Conservation (phyloP, 768 basidiomycete genomes). For the Botryobasidium botryosum region DNA sequence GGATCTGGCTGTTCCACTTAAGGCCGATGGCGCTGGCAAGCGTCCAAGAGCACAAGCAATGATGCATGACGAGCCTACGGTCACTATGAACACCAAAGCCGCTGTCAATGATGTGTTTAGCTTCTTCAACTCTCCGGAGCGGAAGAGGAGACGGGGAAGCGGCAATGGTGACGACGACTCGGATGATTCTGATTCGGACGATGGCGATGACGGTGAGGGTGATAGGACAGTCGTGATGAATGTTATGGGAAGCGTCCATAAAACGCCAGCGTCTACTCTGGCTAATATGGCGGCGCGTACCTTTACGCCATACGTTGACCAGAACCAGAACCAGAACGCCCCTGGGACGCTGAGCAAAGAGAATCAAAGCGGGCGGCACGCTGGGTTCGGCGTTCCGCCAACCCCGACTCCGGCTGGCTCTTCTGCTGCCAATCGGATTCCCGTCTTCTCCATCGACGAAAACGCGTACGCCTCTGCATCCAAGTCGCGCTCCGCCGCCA, state of each 20-base stretch:
- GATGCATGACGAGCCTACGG: constrained; percentile 46
- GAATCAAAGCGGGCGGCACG: too few relatives aligned
- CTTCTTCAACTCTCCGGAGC: constrained; percentile 93
- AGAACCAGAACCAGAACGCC: too few relatives aligned
- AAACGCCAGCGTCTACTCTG: too few relatives aligned
- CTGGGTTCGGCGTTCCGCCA: too few relatives aligned
- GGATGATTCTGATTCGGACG: constrained; percentile 19
- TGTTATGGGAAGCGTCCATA: too few relatives aligned
- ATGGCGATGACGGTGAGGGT: constrained; percentile 12
- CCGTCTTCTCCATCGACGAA: too few relatives aligned
- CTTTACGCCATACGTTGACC: neutral
- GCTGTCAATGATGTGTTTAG: constrained; percentile 87
- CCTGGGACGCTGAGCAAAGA: too few relatives aligned
- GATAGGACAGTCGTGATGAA: too few relatives aligned
- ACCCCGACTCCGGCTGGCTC: constrained; percentile 5
- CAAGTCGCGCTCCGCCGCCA: too few relatives aligned
- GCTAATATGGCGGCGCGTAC: neutral
- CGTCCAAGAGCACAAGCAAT: constrained; percentile 28
- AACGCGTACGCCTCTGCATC: too few relatives aligned
- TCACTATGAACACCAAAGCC: constrained; percentile 94
- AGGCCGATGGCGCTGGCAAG: constrained; percentile 29
- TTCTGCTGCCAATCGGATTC: too few relatives aligned
- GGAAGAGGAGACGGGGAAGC: too few relatives aligned
- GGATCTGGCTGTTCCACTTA: constrained; percentile 33
- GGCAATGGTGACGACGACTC: constrained; percentile 13